Evolutionary conservation across 257 asterid species (phyloP).

Genomic region (Gardenia jasminoides): DNA sequence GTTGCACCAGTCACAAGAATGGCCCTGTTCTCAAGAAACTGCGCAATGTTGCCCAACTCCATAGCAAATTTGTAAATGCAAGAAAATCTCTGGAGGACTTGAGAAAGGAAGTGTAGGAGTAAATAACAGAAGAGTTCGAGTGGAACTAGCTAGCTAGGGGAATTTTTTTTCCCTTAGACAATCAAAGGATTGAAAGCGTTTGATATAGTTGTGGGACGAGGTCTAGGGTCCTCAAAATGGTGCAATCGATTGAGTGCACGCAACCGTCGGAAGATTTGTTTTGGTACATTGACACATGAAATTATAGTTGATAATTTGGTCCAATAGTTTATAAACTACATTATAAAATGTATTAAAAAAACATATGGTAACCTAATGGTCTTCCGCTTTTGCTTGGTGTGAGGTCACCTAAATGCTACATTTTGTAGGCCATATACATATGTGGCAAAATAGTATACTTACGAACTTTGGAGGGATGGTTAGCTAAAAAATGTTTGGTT

Average conservation of each 20-base stretch:
- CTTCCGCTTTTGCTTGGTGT: neutral
- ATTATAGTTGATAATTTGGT: neutral
- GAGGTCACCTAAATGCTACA: slow-evolving; percentile 22
- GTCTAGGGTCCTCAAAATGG: neutral
- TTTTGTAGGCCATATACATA: slow-evolving; percentile 5
- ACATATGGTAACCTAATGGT: neutral
- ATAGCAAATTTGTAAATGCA: slow-evolving; percentile 18
- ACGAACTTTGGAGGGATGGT: slow-evolving; percentile 18
- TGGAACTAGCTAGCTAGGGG: neutral
- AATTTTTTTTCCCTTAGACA: neutral
- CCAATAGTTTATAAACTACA: neutral
- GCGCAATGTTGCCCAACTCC: slow-evolving; percentile 61
- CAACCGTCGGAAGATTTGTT: slow-evolving; percentile 6
- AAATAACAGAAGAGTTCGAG: neutral
- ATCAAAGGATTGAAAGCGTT: neutral
- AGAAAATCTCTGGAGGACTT: neutral
- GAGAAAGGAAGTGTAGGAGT: neutral
- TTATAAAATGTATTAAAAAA: neutral
- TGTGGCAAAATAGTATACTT: slow-evolving; percentile 4
- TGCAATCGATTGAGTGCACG: slow-evolving; percentile 22
- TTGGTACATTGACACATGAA: slow-evolving; percentile 11
- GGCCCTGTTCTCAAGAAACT: slow-evolving; percentile 51
- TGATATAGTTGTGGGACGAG: neutral
- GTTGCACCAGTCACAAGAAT: slow-evolving; percentile 77
- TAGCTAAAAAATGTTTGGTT: slow-evolving; percentile 20